Conservation (phyloP, 345 rosid species). For the Leavenworthia alabamica region DNA sequence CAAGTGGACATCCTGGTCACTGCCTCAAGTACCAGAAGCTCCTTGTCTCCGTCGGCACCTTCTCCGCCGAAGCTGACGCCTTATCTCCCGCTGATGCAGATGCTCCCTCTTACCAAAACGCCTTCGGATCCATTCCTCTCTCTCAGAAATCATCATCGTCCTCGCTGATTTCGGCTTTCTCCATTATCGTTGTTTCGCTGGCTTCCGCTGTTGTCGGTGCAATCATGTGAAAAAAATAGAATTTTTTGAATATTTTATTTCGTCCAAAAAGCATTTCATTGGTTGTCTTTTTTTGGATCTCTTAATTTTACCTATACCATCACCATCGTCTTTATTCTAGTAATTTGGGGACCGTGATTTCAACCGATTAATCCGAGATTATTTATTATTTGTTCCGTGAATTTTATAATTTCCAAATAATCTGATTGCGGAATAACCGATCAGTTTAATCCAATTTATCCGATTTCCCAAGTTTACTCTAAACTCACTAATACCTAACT, state of each 20-base stretch:
- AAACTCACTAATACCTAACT: no score
- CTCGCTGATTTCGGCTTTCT: conserved; percentile 13
- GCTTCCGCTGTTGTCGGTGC: conserved; percentile 32
- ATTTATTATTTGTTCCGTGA: no score
- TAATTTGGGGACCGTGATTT: no score
- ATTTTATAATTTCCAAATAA: no score
- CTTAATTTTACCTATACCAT: conserved; percentile 1
- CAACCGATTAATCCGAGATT: no score
- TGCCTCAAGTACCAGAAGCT: conserved; percentile 90
- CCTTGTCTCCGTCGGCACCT: conserved; percentile 54
- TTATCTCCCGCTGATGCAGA: conserved; percentile 51
- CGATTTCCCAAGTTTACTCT: no score
- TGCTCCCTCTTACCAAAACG: conserved; percentile 63
- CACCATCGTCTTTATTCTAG: not conserved
- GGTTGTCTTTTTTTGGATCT: not conserved
- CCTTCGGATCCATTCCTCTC: conserved; percentile 65
- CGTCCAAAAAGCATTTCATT: not conserved
- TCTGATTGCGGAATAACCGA: no score
- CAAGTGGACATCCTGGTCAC: conserved; percentile 70
- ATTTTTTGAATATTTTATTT: not conserved
- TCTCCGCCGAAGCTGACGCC: conserved; percentile 41
- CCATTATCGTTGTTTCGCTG: conserved; percentile 39
- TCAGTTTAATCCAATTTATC: no score
- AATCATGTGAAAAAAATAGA: conserved; percentile 27
- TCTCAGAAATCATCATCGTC: conserved; percentile 41